phyloP scores from a whole-genome alignment of 352 stramenopile species.

The Nothophytophthora sp. region DNA sequence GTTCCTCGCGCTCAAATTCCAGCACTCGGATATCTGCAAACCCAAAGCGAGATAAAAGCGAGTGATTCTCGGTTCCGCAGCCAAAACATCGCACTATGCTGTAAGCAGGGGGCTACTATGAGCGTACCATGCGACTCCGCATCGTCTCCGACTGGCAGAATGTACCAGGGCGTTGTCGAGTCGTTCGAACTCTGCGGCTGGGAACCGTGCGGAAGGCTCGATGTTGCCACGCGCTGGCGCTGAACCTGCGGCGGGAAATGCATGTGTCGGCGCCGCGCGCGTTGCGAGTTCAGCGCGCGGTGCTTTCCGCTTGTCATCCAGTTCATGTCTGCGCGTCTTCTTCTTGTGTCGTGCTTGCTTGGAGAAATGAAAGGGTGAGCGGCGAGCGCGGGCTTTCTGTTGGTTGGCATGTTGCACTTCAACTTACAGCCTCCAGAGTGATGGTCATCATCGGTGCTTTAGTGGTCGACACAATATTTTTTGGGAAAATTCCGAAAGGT shows the following conservation, averaged over 20 bases:
- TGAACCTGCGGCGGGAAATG: slow-evolving; percentile 54
- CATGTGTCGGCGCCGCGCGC: slow-evolving; percentile 47
- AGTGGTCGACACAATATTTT: no score
- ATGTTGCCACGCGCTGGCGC: slow-evolving; percentile 19
- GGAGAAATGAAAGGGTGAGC: no score
- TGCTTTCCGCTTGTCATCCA: slow-evolving; percentile 71
- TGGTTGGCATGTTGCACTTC: no score
- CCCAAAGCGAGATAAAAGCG: background rate
- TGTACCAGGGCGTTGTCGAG: slow-evolving; percentile 55
- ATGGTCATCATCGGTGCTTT: no score
- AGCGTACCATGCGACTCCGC: slow-evolving; percentile 55
- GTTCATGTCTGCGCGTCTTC: slow-evolving; percentile 41
- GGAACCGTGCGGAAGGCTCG: slow-evolving; percentile 13
- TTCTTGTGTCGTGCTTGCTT: no score
- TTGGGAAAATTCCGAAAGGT: no score
- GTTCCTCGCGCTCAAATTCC: slow-evolving; percentile 36
- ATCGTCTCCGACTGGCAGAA: slow-evolving; percentile 38
- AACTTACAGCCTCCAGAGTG: no score
- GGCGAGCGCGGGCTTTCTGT: no score
- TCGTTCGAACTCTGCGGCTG: slow-evolving; percentile 12
- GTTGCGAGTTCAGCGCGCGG: slow-evolving; percentile 50
- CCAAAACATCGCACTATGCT: background rate
- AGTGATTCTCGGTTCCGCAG: background rate
- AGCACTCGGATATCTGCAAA: slow-evolving; percentile 55
- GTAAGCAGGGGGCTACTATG: no score